Evolutionary conservation across 768 basidiomycete species (phyloP).

Genomic region (Lactarius quietus): DNA sequence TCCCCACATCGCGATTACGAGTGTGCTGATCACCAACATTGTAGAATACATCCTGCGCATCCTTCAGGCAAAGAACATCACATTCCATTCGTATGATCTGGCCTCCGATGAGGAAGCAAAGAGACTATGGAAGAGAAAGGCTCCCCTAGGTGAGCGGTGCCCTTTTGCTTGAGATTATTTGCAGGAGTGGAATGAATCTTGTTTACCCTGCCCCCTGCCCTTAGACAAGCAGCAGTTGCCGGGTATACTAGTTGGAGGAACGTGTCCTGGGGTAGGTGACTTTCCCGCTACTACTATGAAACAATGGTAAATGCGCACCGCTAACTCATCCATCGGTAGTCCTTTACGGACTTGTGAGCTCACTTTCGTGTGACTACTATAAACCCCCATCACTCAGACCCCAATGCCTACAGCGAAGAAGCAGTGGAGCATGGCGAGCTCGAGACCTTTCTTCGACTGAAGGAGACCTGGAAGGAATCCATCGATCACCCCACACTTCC

Average conservation of each 20-base stretch:
- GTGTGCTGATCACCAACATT: not conserved
- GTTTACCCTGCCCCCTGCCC: slow-evolving; percentile 12
- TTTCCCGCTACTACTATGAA: slow-evolving; percentile 2
- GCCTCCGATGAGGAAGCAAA: slow-evolving; percentile 84
- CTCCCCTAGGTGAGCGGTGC: slow-evolving; percentile 52
- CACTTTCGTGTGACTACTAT: slow-evolving; percentile 7
- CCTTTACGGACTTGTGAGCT: slow-evolving; percentile 70
- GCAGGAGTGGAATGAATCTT: slow-evolving; percentile 11
- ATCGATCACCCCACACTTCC: slow-evolving; percentile 54
- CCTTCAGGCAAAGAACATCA: slow-evolving; percentile 82
- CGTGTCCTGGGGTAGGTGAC: slow-evolving; percentile 62
- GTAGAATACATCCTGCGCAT: slow-evolving; percentile 79
- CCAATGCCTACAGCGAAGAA: slow-evolving; percentile 54
- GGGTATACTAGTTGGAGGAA: slow-evolving; percentile 75
- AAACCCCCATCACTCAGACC: slow-evolving; percentile 4
- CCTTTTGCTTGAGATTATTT: not conserved
- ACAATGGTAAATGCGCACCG: not conserved
- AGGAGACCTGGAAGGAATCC: slow-evolving; percentile 60
- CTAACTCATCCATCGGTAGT: slow-evolving; percentile 39
- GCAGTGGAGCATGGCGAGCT: slow-evolving; percentile 79
- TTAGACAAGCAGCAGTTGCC: slow-evolving; percentile 82
- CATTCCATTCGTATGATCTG: slow-evolving; percentile 77
- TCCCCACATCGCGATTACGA: not conserved
- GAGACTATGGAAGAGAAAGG: slow-evolving; percentile 75
- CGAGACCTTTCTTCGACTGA: slow-evolving; percentile 63